These are phyloP conservation scores for Colletotrichum lini DNA, from an alignment of 2,329 filamentous ascomycete species.

Conservation along the genomic window DNA sequence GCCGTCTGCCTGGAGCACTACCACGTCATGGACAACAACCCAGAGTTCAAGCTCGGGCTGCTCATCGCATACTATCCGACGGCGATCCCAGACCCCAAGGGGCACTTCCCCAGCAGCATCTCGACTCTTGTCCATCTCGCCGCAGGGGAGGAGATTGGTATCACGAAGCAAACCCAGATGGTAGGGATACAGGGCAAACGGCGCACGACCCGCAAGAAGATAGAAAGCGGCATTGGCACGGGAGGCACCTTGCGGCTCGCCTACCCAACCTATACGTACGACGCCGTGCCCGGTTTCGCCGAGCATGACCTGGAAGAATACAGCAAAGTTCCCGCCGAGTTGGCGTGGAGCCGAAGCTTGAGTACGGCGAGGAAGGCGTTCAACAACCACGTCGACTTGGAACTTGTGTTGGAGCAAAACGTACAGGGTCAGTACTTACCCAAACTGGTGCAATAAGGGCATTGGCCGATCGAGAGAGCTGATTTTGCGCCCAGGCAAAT, in stretches of 20 bases:
- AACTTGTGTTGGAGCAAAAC: conserved; percentile 76
- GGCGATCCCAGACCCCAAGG: conserved; percentile 59
- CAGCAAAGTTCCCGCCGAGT: conserved; percentile 72
- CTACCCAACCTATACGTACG: conserved; percentile 59
- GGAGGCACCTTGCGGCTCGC: conserved; percentile 54
- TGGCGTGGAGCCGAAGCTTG: conserved; percentile 79
- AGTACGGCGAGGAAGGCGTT: conserved; percentile 73
- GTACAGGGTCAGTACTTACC: conserved; percentile 64
- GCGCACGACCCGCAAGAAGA: conserved; percentile 51
- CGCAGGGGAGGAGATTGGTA: conserved; percentile 55
- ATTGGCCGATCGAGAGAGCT: not conserved
- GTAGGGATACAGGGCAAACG: conserved; percentile 62
- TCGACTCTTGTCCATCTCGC: conserved; percentile 58
- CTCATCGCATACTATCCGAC: conserved; percentile 63
- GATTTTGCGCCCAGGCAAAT: conserved; percentile 57
- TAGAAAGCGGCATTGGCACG: conserved; percentile 55
- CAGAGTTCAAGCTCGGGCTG: conserved; percentile 57
- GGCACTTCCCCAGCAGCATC: conserved; percentile 57
- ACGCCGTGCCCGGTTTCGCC: conserved; percentile 76
- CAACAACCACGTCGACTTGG: conserved; percentile 73
- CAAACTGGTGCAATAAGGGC: too few species aligned
- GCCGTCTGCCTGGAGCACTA: conserved; percentile 60
- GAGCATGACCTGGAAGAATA: conserved; percentile 79
- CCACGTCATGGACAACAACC: conserved; percentile 61
- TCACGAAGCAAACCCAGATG: conserved; percentile 60